Conservation (phyloP, 768 basidiomycete genomes). For the Lactarius hengduanensis region DNA sequence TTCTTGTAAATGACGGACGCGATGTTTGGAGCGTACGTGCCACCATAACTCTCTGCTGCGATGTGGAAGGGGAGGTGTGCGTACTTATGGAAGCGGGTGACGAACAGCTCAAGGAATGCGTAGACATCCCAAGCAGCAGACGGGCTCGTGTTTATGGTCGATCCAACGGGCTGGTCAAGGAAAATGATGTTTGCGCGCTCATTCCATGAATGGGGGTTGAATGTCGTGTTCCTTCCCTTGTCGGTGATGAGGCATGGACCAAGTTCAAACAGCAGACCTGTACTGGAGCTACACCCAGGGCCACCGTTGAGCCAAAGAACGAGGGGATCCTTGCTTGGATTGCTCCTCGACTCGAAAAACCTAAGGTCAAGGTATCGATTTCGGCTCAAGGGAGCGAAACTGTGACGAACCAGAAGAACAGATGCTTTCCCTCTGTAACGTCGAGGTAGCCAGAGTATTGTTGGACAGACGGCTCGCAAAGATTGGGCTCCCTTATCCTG, state of each 20-base stretch:
- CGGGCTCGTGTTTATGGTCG: slow-evolving; percentile 74
- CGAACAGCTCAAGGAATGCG: slow-evolving; percentile 79
- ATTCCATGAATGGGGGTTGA: slow-evolving; percentile 87
- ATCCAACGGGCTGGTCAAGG: slow-evolving; percentile 77
- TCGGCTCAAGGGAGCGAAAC: neutral
- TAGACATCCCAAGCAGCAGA: slow-evolving; percentile 90
- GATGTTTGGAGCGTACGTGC: slow-evolving; percentile 79
- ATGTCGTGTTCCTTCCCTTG: slow-evolving; percentile 56
- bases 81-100: slow-evolving; percentile 74
- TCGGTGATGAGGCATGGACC: slow-evolving; percentile 28
- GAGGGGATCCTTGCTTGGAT: slow-evolving; percentile 76
- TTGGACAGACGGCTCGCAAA: slow-evolving; percentile 53
- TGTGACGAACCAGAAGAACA: slow-evolving; percentile 55
- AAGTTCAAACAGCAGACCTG: slow-evolving; percentile 28
- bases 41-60: slow-evolving; percentile 76
- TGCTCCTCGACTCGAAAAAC: slow-evolving; percentile 85
- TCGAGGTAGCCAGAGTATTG: slow-evolving; percentile 60
- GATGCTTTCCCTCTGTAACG: slow-evolving; percentile 50
- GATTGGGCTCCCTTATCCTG: slow-evolving; percentile 42
- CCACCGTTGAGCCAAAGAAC: slow-evolving; percentile 91
- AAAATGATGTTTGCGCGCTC: slow-evolving; percentile 72
- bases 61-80: slow-evolving; percentile 69
- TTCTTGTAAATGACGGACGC: slow-evolving; percentile 77
- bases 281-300: slow-evolving; percentile 39
- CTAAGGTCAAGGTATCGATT: slow-evolving; percentile 37